These are phyloP conservation scores for Tylopilus plumbeoviolaceoides DNA, from an alignment of 768 basidiomycete species.

Conservation along the genomic window DNA sequence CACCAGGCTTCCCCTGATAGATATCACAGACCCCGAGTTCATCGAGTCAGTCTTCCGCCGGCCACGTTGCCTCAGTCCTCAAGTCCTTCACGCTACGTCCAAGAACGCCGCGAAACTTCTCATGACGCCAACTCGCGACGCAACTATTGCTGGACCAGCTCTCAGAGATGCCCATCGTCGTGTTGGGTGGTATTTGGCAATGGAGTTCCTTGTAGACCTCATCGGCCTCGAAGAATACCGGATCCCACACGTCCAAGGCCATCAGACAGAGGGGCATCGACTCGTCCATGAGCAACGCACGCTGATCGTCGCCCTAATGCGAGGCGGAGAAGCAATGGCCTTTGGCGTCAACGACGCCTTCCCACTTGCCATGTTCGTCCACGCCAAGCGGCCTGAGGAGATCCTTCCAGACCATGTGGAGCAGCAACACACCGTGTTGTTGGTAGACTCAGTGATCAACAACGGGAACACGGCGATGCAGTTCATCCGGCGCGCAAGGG, in stretches of 20 bases:
- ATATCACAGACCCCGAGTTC: slow-evolving; percentile 14
- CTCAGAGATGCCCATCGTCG: slow-evolving; percentile 16
- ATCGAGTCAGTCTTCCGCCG: slow-evolving; percentile 12
- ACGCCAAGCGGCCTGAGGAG: slow-evolving; percentile 13
- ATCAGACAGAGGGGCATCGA: slow-evolving; percentile 13
- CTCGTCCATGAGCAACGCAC: slow-evolving; percentile 12
- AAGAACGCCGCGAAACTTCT: slow-evolving; percentile 12
- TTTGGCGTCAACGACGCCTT: slow-evolving; percentile 13
- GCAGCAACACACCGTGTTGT: slow-evolving; percentile 12
- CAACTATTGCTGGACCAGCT: slow-evolving; percentile 14
- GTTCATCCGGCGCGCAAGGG: slow-evolving; percentile 10
- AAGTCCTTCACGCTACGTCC: slow-evolving; percentile 13
- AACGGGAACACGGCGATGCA: slow-evolving; percentile 11
- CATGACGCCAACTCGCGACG: slow-evolving; percentile 12
- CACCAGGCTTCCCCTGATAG: slow-evolving; percentile 13
- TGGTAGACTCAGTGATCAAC: slow-evolving; percentile 16
- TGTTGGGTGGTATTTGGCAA: slow-evolving; percentile 15
- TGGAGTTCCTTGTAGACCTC: slow-evolving; percentile 16
- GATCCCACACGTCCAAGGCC: slow-evolving; percentile 14
- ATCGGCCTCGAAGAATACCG: slow-evolving; percentile 13
- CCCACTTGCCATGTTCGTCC: slow-evolving; percentile 14
- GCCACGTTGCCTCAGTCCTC: slow-evolving; percentile 8
- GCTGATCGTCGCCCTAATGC: slow-evolving; percentile 14
- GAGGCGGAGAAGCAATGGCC: slow-evolving; percentile 14
- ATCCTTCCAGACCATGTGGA: slow-evolving; percentile 12